These are phyloP conservation scores for Podaxis sp. DNA, from an alignment of 768 basidiomycete species.

Conservation along the genomic window DNA sequence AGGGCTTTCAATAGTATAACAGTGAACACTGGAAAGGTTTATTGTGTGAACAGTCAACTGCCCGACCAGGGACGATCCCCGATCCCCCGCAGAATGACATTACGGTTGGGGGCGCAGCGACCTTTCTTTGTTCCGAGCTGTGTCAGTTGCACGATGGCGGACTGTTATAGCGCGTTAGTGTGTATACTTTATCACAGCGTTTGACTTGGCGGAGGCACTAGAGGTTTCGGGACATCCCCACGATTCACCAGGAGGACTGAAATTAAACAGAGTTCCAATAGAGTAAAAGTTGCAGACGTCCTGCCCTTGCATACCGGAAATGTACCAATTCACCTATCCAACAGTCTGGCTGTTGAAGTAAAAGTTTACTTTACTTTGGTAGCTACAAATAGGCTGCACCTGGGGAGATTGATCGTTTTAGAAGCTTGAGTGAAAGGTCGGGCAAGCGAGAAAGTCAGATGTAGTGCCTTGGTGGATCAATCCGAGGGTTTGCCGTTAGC, in stretches of 20 bases:
- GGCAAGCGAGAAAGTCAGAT: not conserved
- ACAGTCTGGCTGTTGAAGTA: not conserved
- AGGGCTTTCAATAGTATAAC: no score
- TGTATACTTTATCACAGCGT: not conserved
- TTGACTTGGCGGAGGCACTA: not conserved
- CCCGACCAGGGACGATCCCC: no score
- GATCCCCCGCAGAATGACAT: no score
- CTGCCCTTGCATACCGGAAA: not conserved
- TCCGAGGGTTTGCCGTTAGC: not conserved
- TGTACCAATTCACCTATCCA: not conserved
- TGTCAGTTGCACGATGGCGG: not conserved
- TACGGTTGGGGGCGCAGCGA: no score
- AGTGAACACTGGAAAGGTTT: no score
- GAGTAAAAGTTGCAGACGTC: not conserved
- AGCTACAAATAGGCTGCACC: not conserved
- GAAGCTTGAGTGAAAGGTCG: constrained; percentile 7
- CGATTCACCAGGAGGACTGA: not conserved
- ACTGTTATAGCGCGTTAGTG: not conserved
- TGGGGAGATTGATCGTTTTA: constrained; percentile 9
- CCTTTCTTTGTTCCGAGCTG: not conserved
- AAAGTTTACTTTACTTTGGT: not conserved
- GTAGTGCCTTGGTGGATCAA: not conserved
- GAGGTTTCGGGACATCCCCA: not conserved
- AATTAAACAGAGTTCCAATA: not conserved
- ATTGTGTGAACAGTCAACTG: no score